Percentiles rank a stretch among this genome's conserved stretches.
Evolutionary conservation across 2,329 filamentous ascomycete species (phyloP).

Genomic region (Lecanoromycetidae sp.): DNA sequence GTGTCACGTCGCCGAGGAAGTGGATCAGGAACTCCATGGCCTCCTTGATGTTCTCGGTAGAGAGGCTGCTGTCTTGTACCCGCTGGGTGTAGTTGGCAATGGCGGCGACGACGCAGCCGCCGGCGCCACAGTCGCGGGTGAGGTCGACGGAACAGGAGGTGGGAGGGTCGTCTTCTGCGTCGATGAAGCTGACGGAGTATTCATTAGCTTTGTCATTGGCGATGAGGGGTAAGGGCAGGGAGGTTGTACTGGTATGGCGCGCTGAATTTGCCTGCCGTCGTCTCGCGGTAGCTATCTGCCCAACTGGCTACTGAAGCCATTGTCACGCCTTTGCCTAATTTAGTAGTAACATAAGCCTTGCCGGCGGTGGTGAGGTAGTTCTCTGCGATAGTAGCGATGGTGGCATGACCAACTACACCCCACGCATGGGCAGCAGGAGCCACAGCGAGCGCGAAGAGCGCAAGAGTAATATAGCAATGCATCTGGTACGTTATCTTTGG

Average conservation of each 20-base stretch:
- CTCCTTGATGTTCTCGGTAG: conserved; percentile 1
- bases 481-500: neutral
- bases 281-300: conserved; percentile 41
- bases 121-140: conserved; percentile 38
- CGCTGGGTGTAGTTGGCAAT: conserved; percentile 37
- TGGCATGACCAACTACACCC: conserved; percentile 43
- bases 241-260: conserved; percentile 31
- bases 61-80: conserved; percentile 7
- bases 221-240: neutral
- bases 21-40: conserved; percentile 20
- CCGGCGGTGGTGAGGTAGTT: conserved; percentile 29
- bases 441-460: conserved; percentile 15
- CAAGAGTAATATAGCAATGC: neutral
- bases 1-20: conserved; percentile 60
- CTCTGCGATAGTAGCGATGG: conserved; percentile 41
- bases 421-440: conserved; percentile 30
- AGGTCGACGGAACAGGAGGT: conserved; percentile 37
- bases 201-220: neutral
- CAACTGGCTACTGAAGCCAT: conserved; percentile 38
- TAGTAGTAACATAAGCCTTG: conserved; percentile 32
- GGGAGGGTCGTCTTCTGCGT: conserved; percentile 39
- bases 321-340: conserved; percentile 30
- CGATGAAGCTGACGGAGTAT: conserved; percentile 31
- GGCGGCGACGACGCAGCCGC: conserved; percentile 41
- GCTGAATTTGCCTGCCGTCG: conserved; percentile 36